Evolutionary conservation across 768 basidiomycete genomes (phyloP).

Genomic region (Tephrocybe sp.): DNA sequence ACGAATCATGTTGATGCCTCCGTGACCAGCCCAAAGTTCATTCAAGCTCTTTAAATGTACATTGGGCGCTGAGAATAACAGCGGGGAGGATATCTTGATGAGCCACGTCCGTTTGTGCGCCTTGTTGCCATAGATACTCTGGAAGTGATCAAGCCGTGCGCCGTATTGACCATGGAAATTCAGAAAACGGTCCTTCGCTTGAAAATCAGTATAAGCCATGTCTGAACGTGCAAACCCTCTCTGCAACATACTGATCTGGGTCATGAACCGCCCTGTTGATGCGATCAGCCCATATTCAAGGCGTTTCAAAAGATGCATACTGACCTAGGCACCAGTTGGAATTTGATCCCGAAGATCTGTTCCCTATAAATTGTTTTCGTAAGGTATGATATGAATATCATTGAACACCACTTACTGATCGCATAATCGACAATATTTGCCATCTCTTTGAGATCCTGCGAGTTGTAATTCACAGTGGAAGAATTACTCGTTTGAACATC

Average conservation of each 20-base stretch:
- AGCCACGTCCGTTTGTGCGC: conserved; percentile 24
- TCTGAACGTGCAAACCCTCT: too few relatives aligned
- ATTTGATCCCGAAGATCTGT: background rate
- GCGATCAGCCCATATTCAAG: background rate
- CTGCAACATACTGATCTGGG: conserved; percentile 2
- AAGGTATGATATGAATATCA: too few relatives aligned
- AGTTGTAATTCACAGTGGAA: conserved; percentile 2
- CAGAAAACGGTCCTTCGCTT: conserved; percentile 27
- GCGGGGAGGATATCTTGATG: conserved; percentile 33
- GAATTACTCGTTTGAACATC: conserved; percentile 4
- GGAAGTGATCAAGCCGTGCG: conserved; percentile 36
- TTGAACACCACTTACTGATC: background rate
- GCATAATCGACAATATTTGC: conserved; percentile 8
- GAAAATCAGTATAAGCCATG: background rate
- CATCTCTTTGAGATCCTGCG: conserved; percentile 8
- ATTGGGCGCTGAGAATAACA: conserved; percentile 45
- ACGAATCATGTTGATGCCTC: conserved; percentile 28
- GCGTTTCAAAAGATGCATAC: background rate
- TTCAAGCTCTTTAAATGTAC: conserved; percentile 40
- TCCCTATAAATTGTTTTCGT: background rate
- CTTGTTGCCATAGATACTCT: conserved; percentile 25
- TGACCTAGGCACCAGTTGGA: conserved; percentile 6
- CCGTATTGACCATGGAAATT: conserved; percentile 43
- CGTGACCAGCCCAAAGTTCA: conserved; percentile 48
- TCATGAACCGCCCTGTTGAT: conserved; percentile 17